Evolutionary conservation across 176 grass and related monocot genomes (phyloP).

Genomic region (Oryza rufipogon): DNA sequence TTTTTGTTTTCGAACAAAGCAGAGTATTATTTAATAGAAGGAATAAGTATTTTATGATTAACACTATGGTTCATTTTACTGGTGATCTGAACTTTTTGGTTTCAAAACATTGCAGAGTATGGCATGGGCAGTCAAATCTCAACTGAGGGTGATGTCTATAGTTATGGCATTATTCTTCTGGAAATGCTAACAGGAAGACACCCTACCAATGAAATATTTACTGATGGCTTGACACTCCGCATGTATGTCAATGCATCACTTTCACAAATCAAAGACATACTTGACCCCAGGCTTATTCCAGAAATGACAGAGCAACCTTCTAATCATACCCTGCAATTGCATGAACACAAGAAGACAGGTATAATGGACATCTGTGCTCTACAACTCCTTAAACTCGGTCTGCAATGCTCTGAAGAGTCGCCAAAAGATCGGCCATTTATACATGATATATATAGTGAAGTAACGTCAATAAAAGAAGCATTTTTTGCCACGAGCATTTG

Average conservation of each 20-base stretch:
- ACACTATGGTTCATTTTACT: no score
- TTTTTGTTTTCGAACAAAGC: no score
- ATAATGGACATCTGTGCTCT: constrained; percentile 17
- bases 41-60: no score
- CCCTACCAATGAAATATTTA: background rate
- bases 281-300: constrained; percentile 2
- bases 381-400: constrained; percentile 33
- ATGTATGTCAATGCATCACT: constrained; percentile 15
- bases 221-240: background rate
- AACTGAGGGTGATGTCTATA: no score
- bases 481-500: background rate
- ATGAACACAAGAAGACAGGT: background rate
- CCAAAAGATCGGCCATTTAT: constrained; percentile 37
- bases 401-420: constrained; percentile 26
- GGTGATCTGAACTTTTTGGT: no score
- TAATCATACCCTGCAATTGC: background rate
- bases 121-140: no score
- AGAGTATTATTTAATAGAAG: no score
- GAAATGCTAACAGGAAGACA: no score
- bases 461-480: constrained; percentile 30
- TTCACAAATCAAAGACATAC: constrained; percentile 15
- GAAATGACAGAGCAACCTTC: background rate
- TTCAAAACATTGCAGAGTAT: no score
- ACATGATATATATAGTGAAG: constrained; percentile 9
- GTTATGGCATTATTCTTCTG: no score